phyloP scores from a whole-genome alignment of 805 yeast genomes.

The Starmera quercuum region DNA sequence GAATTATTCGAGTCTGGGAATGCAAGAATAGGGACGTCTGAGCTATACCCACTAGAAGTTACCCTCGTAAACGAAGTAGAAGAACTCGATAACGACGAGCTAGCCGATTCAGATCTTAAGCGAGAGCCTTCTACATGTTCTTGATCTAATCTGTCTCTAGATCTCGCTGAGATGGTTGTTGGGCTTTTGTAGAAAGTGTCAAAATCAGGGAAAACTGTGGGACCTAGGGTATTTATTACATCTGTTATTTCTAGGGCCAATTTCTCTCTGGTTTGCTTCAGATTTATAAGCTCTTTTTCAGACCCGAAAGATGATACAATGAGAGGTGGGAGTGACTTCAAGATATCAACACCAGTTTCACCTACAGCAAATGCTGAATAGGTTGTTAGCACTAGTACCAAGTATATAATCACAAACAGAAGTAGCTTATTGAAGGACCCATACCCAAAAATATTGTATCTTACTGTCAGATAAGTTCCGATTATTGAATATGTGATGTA shows the following conservation, averaged over 20 bases:
- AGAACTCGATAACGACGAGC: constrained; percentile 23
- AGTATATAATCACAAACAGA: constrained; percentile 39
- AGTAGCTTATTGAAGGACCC: constrained; percentile 12
- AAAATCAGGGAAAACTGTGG: constrained; percentile 82
- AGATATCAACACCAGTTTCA: constrained; percentile 82
- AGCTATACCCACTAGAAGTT: constrained; percentile 51
- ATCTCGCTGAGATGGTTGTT: constrained; percentile 30
- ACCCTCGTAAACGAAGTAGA: constrained; percentile 58
- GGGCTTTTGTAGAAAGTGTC: constrained; percentile 27
- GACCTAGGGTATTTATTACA: constrained; percentile 77
- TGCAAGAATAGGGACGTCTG: constrained; percentile 56
- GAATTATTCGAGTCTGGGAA: constrained; percentile 7
- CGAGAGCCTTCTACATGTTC: constrained; percentile 15
- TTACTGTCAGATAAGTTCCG: constrained; percentile 29
- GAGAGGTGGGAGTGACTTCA: constrained; percentile 75
- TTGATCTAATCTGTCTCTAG: constrained; percentile 27
- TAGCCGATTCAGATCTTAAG: constrained; percentile 12
- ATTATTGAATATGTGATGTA: constrained; percentile 66
- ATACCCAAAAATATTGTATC: constrained; percentile 17
- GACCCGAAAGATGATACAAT: constrained; percentile 33
- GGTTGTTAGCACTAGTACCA: constrained; percentile 62
- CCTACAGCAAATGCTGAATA: constrained; percentile 85
- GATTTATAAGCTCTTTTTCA: constrained; percentile 34
- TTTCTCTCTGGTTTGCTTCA: constrained; percentile 52
- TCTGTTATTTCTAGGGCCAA: constrained; percentile 70